Evolutionary conservation across 2,329 filamentous ascomycete genomes (phyloP).

Genomic region (Monosporascus sp.): DNA sequence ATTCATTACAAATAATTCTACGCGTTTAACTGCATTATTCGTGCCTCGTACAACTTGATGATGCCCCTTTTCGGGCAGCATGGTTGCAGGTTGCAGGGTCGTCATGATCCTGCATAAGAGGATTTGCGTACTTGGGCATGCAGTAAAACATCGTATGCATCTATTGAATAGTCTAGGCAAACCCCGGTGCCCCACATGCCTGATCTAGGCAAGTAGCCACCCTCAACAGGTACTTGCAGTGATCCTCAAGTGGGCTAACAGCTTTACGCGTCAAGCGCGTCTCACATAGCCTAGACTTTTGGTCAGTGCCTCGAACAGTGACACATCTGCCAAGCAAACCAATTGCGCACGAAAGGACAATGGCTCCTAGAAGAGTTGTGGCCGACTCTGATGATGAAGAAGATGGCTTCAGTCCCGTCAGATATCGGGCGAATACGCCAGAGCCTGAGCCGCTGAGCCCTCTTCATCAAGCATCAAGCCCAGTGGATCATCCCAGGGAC

Average conservation of each 20-base stretch:
- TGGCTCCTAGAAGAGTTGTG: constrained; percentile 24
- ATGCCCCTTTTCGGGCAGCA: too few relatives aligned
- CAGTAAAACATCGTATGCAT: too few relatives aligned
- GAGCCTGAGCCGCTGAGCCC: constrained; percentile 26
- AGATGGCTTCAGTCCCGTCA: constrained; percentile 10
- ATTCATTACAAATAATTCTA: not conserved
- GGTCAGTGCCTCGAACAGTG: too few relatives aligned
- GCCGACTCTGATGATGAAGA: constrained; percentile 31
- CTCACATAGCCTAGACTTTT: not conserved
- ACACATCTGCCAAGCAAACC: not conserved
- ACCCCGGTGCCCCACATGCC: too few relatives aligned
- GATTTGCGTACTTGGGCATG: too few relatives aligned
- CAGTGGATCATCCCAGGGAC: not conserved
- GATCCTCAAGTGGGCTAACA: too few relatives aligned
- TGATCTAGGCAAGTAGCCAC: too few relatives aligned
- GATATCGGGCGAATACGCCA: constrained; percentile 12
- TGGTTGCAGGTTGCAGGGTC: too few relatives aligned
- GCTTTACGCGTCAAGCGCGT: not conserved
- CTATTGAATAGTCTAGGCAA: too few relatives aligned
- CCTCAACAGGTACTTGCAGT: too few relatives aligned
- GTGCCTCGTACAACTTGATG: too few relatives aligned
- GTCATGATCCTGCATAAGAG: too few relatives aligned
- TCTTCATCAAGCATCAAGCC: constrained; percentile 12
- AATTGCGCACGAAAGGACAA: constrained; percentile 8
- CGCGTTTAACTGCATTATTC: not conserved